A percentile compares a stretch with the other conserved stretches of the same genome.
phyloP scores from a whole-genome alignment of 2,329 filamentous ascomycete genomes.

The Blastomyces gilchristii region DNA sequence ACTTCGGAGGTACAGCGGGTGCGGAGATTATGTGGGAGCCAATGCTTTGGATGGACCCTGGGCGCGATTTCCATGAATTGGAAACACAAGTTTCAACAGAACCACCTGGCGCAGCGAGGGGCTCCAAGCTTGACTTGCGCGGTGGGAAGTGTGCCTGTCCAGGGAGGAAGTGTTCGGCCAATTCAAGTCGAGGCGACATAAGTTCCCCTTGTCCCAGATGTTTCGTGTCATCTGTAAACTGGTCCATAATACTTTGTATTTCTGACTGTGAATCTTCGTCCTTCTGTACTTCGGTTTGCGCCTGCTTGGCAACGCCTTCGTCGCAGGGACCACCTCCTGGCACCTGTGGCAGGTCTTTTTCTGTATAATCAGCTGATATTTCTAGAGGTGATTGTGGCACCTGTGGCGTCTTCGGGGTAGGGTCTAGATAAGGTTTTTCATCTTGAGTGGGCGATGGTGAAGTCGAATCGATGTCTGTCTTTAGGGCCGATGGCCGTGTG shows the following conservation, averaged over 20 bases:
- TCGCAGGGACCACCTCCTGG: conserved; percentile 22
- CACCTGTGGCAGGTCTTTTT: conserved; percentile 33
- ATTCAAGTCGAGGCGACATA: conserved; percentile 79
- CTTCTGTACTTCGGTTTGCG: conserved; percentile 49
- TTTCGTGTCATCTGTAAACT: conserved; percentile 66
- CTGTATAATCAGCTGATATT: conserved; percentile 25
- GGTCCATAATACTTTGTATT: conserved; percentile 96
- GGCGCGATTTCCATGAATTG: conserved; percentile 11
- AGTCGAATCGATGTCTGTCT: conserved; percentile 12
- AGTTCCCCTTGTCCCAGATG: conserved; percentile 61
- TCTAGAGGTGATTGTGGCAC: conserved; percentile 34
- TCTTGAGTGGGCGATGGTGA: conserved; percentile 43
- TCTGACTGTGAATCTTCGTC: conserved; percentile 64
- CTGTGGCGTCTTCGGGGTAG: conserved; percentile 38
- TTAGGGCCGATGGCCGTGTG: conserved; percentile 5
- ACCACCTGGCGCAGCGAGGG: conserved; percentile 40
- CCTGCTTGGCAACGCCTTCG: conserved; percentile 26
- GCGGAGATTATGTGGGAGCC: conserved; percentile 15
- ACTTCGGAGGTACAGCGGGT: conserved; percentile 20
- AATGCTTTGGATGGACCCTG: conserved; percentile 9
- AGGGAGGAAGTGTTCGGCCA: conserved; percentile 68
- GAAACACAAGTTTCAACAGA: conserved; percentile 19
- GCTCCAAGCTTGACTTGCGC: conserved; percentile 76
- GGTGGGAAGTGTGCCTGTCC: conserved; percentile 61
- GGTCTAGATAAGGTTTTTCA: conserved; percentile 43